Percentiles rank a stretch among this genome's conserved stretches.
Evolutionary conservation across 257 asterid species (phyloP).

Genomic region (Thymus mandschuricus): DNA sequence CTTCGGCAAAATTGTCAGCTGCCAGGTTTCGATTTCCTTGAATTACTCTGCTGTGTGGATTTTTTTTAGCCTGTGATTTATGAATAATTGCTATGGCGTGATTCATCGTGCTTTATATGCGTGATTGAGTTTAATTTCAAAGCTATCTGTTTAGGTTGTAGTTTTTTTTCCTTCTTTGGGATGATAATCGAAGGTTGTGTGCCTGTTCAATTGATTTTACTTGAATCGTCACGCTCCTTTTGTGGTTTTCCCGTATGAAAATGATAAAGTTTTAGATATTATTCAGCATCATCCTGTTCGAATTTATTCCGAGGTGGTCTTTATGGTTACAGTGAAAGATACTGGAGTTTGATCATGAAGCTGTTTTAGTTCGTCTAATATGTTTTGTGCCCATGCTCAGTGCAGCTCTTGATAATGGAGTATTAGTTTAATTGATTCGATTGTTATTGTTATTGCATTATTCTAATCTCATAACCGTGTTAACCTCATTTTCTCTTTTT

Average conservation of each 20-base stretch:
- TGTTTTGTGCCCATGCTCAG: not conserved
- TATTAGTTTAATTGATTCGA: not conserved
- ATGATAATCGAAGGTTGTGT: not conserved
- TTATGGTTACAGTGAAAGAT: conserved; percentile 1
- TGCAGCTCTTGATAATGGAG: not conserved
- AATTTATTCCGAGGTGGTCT: not conserved
- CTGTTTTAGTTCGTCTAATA: not conserved
- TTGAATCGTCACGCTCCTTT: not conserved
- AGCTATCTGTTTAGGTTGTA: not conserved
- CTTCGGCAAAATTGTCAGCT: conserved; percentile 79
- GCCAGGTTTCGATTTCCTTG: conserved; percentile 65
- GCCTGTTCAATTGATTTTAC: conserved; percentile 7
- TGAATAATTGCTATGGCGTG: not conserved
- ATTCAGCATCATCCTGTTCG: too few relatives aligned
- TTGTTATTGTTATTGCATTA: not conserved
- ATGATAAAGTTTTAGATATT: not conserved
- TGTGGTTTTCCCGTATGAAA: not conserved
- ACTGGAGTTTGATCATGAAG: not conserved
- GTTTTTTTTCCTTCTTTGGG: not conserved
- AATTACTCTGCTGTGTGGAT: conserved; percentile 1
- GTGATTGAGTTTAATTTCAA: not conserved
- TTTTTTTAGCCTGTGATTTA: not conserved
- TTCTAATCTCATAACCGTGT: not conserved
- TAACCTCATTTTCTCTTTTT: conserved; percentile 27
- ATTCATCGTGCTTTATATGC: not conserved